Evolutionary conservation across 768 basidiomycete species (phyloP), one percentile per base, ranked within the genome.

Genomic region (Hericium rajendrae): DNA sequence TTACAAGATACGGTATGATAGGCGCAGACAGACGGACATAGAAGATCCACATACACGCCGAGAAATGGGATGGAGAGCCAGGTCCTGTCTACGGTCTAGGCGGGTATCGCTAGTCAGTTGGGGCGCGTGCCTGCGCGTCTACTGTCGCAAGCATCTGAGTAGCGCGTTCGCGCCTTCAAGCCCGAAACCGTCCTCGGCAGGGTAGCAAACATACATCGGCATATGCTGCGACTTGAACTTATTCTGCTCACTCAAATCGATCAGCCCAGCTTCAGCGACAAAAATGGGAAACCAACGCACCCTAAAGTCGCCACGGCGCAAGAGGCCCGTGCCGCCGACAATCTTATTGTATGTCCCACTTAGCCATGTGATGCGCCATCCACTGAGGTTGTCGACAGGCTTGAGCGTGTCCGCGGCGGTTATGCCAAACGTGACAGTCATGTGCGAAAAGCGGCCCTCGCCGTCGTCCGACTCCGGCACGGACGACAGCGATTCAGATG

Each of bases 171-270:
- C 72, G 6, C 75, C 74, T 39, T 79, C 75, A 6, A 77, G 58
- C 15, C 76, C 76, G 55, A 80, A 78, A 2, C 73, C 76, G 10
- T 80, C 72, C 2, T 73, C 69, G 4, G 63, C 54, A 3, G 78
- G 77, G 59, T 78, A 79, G 64, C 78, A 79, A 9, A 80, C 74
- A 59, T 78, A 80, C 74, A 78, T 78, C 2, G 71, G 71, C 32
- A 72, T 66, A 24, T 71, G 66, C 16, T 68, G 65, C 10, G 76
- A 68, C 49, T 77, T 74, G 52, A 80, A 80, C 65, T 80, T 78
- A 38, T 69, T 70, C 77, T 76, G 60, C 26, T 41, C 55, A 51
- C 18, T 6, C 56, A 56, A 55, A 22, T 48, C 53, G 52, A 46
- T 28, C 50, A 32, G 16, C 26, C 24, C 5, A 26, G 18, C 6